Base-by-base conservation (phyloP, 1,284 basidiomycete species). In the Spongiforma sp. region DNA sequence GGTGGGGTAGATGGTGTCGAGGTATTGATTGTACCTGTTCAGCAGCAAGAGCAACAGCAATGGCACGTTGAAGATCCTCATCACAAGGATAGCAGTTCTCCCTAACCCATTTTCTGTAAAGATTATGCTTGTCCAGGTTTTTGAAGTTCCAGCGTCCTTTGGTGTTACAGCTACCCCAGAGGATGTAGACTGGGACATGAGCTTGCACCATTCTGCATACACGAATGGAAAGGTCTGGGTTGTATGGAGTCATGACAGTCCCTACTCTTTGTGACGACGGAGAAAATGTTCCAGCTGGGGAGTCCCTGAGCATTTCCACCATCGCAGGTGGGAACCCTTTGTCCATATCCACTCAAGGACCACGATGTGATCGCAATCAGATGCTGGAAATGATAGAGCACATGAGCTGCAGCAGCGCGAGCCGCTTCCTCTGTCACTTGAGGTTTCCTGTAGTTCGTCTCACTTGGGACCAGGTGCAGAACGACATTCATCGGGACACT, bases 221-320 rank as follows among this genome's bases (percentile, higher is more conserved):
- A 41, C 6, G 9, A 2, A 60, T 11, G 33, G 37, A 19, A 43
- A 21, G 53, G 4, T 37, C 19, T 19, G 2, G 2, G 21, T 53
- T 17, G 1, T 3, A 12, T 2, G 9, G 26, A 32, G 53, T 12
- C 21, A 63, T 24, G 8, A 37, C 3, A 4, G 60, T 54, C 21
- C 62, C 33, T 4, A 62, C 62, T 34, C 55, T 43, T 7, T 19
- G 37, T 9, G 5, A 28, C 3, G 21, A 24, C 2, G 32, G 33
- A 5, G 43, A 60, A 26, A 65, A 65, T 2, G n/a, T 63, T 6
- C 62, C 54, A 26, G 11, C 61, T 26, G 52, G 65, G 3, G 59
- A 64, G 7, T 65, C 50, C 24, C 28, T 61, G 4, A 65, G 52
- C 62, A 65, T 65, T 41, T 65, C 34, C 21, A 65, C 56, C 62